These are phyloP conservation scores for Russula virescens DNA, from an alignment of 768 basidiomycete genomes.

Conservation along the genomic window DNA sequence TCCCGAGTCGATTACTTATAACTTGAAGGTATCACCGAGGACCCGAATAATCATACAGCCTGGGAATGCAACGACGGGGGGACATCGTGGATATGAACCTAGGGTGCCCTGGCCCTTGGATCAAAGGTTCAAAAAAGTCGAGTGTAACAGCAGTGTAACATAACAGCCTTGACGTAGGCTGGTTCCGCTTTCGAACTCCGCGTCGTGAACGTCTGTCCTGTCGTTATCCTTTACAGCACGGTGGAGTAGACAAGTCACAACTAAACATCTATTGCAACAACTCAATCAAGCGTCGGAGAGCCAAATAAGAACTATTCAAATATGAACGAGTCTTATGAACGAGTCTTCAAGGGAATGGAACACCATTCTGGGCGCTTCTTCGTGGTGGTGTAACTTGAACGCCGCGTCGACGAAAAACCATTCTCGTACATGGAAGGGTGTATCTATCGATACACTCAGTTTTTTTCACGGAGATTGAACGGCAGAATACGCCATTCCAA, in stretches of 20 bases:
- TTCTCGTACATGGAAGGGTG: neutral
- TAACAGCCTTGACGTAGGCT: no score
- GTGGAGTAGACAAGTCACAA: no score
- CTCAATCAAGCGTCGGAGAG: neutral
- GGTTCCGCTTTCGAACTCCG: neutral
- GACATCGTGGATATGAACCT: no score
- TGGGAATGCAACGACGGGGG: no score
- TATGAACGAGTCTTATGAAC: neutral
- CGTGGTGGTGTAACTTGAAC: neutral
- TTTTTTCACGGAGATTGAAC: neutral
- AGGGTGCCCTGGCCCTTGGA: no score
- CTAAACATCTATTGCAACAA: no score
- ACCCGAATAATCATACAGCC: no score
- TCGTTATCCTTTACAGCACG: no score
- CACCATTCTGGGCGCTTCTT: neutral
- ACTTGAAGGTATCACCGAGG: neutral
- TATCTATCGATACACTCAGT: neutral
- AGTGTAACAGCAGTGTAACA: no score
- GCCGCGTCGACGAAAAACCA: neutral
- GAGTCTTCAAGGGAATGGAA: neutral
- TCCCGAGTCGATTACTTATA: neutral
- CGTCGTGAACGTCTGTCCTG: neutral
- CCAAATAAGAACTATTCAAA: neutral
- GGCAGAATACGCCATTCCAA: neutral
- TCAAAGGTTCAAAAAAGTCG: no score